phyloP scores from a whole-genome alignment of 139 green algal species.

The Chlamydomonas sp. region DNA sequence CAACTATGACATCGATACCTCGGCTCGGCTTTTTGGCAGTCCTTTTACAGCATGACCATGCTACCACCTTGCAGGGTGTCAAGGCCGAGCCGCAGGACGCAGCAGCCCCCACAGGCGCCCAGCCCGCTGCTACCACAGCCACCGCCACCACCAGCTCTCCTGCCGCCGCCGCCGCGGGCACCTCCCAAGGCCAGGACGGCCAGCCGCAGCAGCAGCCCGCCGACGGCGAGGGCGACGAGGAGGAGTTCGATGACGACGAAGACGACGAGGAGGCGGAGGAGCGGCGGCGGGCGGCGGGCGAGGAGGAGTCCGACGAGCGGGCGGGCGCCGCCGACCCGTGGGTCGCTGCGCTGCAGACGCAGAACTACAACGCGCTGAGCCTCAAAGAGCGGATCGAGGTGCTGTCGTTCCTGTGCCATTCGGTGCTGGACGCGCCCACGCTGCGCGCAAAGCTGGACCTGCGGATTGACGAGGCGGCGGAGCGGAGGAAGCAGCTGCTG shows the following conservation, averaged over 20 bases:
- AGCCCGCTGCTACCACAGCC: too few species aligned
- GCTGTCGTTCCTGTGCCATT: conserved; percentile 69
- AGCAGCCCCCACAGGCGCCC: too few species aligned
- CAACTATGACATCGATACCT: too few species aligned
- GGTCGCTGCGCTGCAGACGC: conserved; percentile 15
- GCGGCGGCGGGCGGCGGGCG: conserved; percentile 40
- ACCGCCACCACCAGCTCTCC: too few species aligned
- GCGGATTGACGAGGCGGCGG: conserved; percentile 63
- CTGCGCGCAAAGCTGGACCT: conserved; percentile 63
- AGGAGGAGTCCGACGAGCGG: conserved; percentile 55
- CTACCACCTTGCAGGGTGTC: too few species aligned
- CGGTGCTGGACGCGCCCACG: conserved; percentile 64
- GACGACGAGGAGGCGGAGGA: conserved; percentile 48
- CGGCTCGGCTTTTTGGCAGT: too few species aligned
- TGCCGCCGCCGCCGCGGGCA: too few species aligned
- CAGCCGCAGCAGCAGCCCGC: too few species aligned
- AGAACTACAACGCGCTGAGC: conserved; percentile 71
- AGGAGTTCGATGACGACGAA: neutral
- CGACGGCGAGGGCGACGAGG: too few species aligned
- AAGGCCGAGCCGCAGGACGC: too few species aligned
- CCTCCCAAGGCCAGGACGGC: too few species aligned
- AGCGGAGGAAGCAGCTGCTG: conserved; percentile 60
- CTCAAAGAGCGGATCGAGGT: conserved; percentile 67
- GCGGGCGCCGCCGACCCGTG: conserved; percentile 32
- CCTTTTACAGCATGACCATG: too few species aligned